phyloP scores from a whole-genome alignment of 352 stramenopile genomes.

The Phytophthora pseudosyringae region DNA sequence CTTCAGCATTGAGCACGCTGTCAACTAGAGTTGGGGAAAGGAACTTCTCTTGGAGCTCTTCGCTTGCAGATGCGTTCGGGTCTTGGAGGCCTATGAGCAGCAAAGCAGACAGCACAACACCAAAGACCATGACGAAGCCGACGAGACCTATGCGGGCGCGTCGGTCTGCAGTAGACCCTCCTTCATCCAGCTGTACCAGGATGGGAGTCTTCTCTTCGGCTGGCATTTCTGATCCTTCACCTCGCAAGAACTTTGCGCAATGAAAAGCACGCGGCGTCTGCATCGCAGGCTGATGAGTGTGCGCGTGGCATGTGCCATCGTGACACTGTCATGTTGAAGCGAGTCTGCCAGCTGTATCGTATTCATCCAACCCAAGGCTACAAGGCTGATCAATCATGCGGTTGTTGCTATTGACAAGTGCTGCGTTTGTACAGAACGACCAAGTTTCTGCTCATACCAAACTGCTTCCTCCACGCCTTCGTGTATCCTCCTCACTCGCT shows the following conservation, averaged over 20 bases:
- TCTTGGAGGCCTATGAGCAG: constrained; percentile 4
- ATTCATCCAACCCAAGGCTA: not conserved
- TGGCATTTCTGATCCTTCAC: constrained; percentile 10
- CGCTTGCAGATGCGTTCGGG: not conserved
- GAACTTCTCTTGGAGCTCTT: not conserved
- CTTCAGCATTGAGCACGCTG: constrained; percentile 1
- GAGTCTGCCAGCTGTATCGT: not conserved
- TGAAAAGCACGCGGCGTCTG: constrained; percentile 3
- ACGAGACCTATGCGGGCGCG: not conserved
- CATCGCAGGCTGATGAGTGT: constrained; percentile 5
- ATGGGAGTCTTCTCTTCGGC: constrained; percentile 16
- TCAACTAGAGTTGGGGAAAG: constrained; percentile 5
- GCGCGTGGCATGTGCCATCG: constrained; percentile 11
- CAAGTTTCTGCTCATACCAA: not conserved
- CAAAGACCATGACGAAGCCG: not conserved
- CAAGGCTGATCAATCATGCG: not conserved
- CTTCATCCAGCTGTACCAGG: not conserved
- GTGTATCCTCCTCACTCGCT: constrained; percentile 18
- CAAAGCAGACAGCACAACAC: not conserved
- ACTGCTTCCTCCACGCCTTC: not conserved
- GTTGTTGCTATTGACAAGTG: constrained; percentile 14
- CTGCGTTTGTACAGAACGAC: constrained; percentile 12
- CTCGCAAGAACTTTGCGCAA: constrained; percentile 7
- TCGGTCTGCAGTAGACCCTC: not conserved
- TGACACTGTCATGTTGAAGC: constrained; percentile 29